Base-by-base conservation (phyloP, 257 asterid genomes). In the Catharanthus roseus region DNA sequence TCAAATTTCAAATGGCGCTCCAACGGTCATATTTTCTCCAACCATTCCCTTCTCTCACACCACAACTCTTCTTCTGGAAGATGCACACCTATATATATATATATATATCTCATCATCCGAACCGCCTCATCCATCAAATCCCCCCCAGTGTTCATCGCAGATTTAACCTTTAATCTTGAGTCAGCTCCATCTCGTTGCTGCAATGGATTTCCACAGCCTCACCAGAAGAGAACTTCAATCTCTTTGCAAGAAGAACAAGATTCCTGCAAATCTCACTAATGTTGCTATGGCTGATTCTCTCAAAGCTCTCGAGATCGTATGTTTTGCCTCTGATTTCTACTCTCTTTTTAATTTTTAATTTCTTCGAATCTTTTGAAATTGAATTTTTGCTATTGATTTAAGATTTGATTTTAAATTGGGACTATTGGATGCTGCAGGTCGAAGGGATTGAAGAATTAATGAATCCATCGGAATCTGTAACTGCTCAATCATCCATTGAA, bases 191-290 rank as follows among this genome's bases (percentile, higher is more conserved):
- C 55, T 33, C 58, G 31, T 68, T 50, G 34, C 31, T 63, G 73
- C 63, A 60, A 90, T 88, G 96, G 96, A 88, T 66, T 84, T 85
- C 83, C 74, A 86, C 64, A 71, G 53, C 24, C 89, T 92, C 50
- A 3, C 85, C 2, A 84, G 98, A 86, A 90, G 85, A 82, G 86
- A 90, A 60, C 83, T 90, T 80, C 96, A 90, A 75, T 68, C 83
- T 19, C 86, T 90, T 23, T 90, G 95, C 90, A 87, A 85, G 91
- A 86, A 67, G 86, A 85, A 88, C 79, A 82, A 85, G 67, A 86
- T 90, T 75, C 87, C 91, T 0, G 96, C 96, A 23, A 90, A 88
- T 76, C 65, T 75, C 12, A 83, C 96, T 13, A 90, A 86, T 69
- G 79, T 83, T 21, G 87, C 92, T 64, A 88, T 88, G 96, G 85